A percentile compares a stretch with the other conserved stretches of the same genome.
These are phyloP conservation scores for Selenicereus undatus DNA, from an alignment of 148 eudicot genomes.

Conservation along the genomic window DNA sequence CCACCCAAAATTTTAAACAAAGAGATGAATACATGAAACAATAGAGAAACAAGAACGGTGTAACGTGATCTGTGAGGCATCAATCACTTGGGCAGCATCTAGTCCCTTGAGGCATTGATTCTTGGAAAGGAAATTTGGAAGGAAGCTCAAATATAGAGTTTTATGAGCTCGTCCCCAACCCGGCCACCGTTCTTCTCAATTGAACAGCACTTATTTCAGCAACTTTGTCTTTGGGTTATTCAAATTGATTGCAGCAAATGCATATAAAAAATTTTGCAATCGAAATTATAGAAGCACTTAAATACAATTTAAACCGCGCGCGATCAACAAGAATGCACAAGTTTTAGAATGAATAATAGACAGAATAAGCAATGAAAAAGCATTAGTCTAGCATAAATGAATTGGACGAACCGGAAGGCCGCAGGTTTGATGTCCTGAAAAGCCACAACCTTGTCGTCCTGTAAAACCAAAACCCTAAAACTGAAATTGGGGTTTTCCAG, in stretches of 20 bases:
- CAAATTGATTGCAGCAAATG: not conserved
- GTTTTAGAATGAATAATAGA: not conserved
- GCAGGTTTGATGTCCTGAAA: slow-evolving; percentile 82
- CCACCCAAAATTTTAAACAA: not conserved
- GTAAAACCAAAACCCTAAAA: slow-evolving; percentile 7
- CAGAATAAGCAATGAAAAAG: not conserved
- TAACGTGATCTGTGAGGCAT: no score
- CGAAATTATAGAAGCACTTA: not conserved
- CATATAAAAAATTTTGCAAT: not conserved
- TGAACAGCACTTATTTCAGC: not conserved
- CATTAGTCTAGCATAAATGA: not conserved
- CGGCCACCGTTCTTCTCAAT: not conserved
- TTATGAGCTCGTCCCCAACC: no score
- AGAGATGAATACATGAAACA: no score
- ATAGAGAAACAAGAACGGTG: not conserved
- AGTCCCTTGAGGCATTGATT: no score
- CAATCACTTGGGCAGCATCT: no score
- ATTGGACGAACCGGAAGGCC: slow-evolving; percentile 38
- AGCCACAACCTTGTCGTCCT: slow-evolving; percentile 81
- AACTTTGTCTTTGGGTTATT: not conserved
- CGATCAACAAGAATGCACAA: not conserved
- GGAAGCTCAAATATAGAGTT: no score
- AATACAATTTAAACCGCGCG: not conserved
- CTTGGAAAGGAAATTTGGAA: no score
- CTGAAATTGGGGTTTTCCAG: not conserved